phyloP scores from a whole-genome alignment of 495 filamentous ascomycete species.

The Margaritispora aquatica region DNA sequence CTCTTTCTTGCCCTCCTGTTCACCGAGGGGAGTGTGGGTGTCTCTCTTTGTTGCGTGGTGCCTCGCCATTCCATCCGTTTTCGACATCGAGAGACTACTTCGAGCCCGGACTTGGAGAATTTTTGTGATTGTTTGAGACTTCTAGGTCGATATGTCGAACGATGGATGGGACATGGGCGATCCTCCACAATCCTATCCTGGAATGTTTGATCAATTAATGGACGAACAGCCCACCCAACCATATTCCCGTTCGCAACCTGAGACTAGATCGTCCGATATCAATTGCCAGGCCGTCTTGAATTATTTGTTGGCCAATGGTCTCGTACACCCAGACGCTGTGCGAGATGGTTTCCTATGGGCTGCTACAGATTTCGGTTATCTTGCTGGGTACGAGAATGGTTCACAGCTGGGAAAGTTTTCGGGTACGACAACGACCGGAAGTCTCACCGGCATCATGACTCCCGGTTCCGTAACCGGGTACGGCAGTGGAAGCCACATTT shows the following conservation, averaged over 20 bases:
- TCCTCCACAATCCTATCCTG: no score
- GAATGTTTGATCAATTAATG: no score
- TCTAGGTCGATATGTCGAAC: not conserved
- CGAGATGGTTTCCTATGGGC: no score
- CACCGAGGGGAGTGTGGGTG: not conserved
- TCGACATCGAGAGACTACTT: not conserved
- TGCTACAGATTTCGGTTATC: no score
- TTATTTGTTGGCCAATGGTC: no score
- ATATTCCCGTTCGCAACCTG: no score
- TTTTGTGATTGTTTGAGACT: no score
- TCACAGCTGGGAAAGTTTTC: not conserved
- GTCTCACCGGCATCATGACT: not conserved
- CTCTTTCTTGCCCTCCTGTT: not conserved
- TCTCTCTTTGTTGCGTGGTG: not conserved
- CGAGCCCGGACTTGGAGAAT: not conserved
- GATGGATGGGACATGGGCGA: no score
- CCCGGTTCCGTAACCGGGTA: slow-evolving; percentile 1
- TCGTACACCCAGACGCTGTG: no score
- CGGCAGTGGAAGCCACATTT: not conserved
- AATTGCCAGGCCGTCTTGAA: no score
- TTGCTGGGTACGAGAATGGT: not conserved
- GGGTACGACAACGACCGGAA: not conserved
- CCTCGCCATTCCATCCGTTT: not conserved
- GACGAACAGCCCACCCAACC: no score
- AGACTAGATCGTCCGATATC: no score